Base-by-base conservation (phyloP, 805 yeast species). In the Brettanomyces sp. region DNA sequence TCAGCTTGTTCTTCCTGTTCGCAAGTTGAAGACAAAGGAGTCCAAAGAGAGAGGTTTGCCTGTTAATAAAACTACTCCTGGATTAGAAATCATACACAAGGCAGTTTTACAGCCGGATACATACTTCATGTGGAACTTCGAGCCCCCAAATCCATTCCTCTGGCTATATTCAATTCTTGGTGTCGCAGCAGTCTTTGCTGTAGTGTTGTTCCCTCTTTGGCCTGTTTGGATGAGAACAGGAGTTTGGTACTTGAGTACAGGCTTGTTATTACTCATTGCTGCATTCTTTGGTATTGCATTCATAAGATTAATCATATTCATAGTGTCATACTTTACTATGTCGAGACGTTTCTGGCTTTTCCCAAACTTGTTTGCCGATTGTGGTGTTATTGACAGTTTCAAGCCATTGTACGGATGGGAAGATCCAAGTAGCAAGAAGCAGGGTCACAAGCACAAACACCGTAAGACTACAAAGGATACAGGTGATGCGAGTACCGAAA, bases 291-390 rank as follows among this genome's bases (percentile, higher is more conserved):
- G 66, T 21, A 64, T 85, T 55, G 95, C 97, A 1, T 72, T 93
- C 39, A 67, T 91, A 33, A 76, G 99, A 59, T 69, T 90, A 60
- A 70, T 90, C 37, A 60, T 93, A 24, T 87, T 80, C 56, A 54
- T 74, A 24, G 54, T 84, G 44, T 76, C 89, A 0, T 74, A 76
- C 52, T 67, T 82, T 42, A 64, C 76, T 1, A 67, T 74, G 47
- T 76, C 79, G 6, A 79, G 79, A 39, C 95, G 95, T n/a, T 74
- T 93, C 61, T 93, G 99, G 99, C 62, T 93, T 41, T 91, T 88
- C 74, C 99, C 99, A 47, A 91, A 91, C 61, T 72, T 93, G 59
- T 93, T 90, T 66, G 99, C 82, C 51, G 99, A 93, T 60, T 90
- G 95, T 56, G 96, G 97, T 23, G 84, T 93, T 52, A 59, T 91